phyloP scores from a whole-genome alignment of 805 yeast genomes.

The Metschnikowia lachancei region DNA sequence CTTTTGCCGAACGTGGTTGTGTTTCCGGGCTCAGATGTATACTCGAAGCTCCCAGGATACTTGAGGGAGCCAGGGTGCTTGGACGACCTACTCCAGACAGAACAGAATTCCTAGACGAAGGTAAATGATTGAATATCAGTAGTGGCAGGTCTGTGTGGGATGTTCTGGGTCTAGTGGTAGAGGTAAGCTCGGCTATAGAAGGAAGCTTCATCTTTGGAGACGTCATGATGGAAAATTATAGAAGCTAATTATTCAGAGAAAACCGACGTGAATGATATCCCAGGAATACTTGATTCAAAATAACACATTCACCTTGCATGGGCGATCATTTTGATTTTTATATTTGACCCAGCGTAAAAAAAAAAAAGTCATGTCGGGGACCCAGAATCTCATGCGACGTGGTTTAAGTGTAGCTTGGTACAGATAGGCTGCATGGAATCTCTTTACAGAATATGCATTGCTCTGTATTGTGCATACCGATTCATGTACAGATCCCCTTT shows the following conservation, averaged over 20 bases:
- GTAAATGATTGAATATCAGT: not conserved
- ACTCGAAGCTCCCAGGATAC: slow-evolving; percentile 1
- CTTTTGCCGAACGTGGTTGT: not conserved
- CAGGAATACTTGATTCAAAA: too few species aligned
- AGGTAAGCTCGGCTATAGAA: slow-evolving; percentile 21
- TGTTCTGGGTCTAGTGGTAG: slow-evolving; percentile 2
- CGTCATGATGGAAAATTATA: not conserved
- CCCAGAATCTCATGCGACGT: not conserved
- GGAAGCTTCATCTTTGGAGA: slow-evolving; percentile 19
- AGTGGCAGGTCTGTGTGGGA: not conserved
- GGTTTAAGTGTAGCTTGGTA: not conserved
- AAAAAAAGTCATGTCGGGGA: not conserved
- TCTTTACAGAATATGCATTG: slow-evolving; percentile 2
- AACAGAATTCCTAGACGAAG: not conserved
- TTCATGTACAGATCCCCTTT: not conserved
- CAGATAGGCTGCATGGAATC: slow-evolving; percentile 9
- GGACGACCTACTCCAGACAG: not conserved
- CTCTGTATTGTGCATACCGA: slow-evolving; percentile 1
- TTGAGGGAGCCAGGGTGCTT: slow-evolving; percentile 5
- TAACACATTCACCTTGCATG: too few species aligned
- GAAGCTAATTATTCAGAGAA: not conserved
- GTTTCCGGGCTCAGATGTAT: slow-evolving; percentile 3
- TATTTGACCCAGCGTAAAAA: not conserved
- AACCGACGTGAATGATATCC: too few species aligned
- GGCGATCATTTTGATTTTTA: not conserved